Evolutionary conservation across 768 basidiomycete genomes (phyloP).

Genomic region (Rhizopogon sp.): DNA sequence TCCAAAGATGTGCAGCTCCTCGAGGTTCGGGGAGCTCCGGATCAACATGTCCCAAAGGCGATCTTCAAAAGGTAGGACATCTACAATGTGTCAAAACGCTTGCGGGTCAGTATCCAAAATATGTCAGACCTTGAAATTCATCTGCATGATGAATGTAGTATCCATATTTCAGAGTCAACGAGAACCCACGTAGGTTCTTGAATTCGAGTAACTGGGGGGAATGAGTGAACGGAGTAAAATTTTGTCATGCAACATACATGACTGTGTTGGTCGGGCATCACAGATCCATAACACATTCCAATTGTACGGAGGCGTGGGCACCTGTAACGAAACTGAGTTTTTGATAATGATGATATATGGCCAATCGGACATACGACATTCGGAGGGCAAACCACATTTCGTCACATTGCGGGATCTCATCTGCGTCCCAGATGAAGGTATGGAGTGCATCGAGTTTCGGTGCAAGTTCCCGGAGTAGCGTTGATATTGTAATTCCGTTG

Average conservation of each 20-base stretch:
- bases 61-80: constrained; percentile 15
- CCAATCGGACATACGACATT: constrained; percentile 42
- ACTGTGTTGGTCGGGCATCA: constrained; percentile 53
- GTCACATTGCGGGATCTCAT: constrained; percentile 58
- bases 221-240: constrained; percentile 3
- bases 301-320: constrained; percentile 64
- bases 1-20: constrained; percentile 49
- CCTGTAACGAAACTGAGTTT: constrained; percentile 28
- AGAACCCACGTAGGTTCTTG: constrained; percentile 55
- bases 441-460: constrained; percentile 57
- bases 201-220: constrained; percentile 61
- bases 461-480: constrained; percentile 47
- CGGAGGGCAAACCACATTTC: constrained; percentile 78
- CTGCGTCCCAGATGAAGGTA: constrained; percentile 69
- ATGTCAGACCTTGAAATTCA: constrained; percentile 47
- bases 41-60: constrained; percentile 70
- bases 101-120: too few relatives aligned
- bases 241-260: constrained; percentile 42
- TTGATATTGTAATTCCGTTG: constrained; percentile 36
- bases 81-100: constrained; percentile 11
- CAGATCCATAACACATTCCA: constrained; percentile 56
- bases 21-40: constrained; percentile 56
- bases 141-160: constrained; percentile 61
- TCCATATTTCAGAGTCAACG: constrained; percentile 50
- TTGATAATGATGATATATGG: neutral